These are phyloP conservation scores for Brassica napus DNA, from an alignment of 345 rosid genomes.

Conservation along the genomic window Da-Ae NC_063443.1:7259501-7260000, in stretches of 20 bases:
- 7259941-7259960: no score
- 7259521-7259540: background rate
- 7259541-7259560: background rate
- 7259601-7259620: background rate
- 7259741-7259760: slow-evolving; percentile 9
- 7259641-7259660: slow-evolving; percentile 4
- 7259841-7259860: background rate
- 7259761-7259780: background rate
- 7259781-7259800: background rate
- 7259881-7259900: background rate
- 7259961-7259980: no score
- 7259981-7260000: no score
- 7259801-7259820: background rate
- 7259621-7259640: background rate
- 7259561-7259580: slow-evolving; percentile 9
- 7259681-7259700: background rate
- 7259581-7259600: background rate
- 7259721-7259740: background rate
- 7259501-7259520: background rate
- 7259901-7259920: background rate
- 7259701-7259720: no score
- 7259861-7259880: background rate
- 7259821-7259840: background rate
- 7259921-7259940: background rate
- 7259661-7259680: slow-evolving; percentile 2